phyloP scores from a whole-genome alignment of 2,329 filamentous ascomycete species.

The Alternaria sp. region DNA sequence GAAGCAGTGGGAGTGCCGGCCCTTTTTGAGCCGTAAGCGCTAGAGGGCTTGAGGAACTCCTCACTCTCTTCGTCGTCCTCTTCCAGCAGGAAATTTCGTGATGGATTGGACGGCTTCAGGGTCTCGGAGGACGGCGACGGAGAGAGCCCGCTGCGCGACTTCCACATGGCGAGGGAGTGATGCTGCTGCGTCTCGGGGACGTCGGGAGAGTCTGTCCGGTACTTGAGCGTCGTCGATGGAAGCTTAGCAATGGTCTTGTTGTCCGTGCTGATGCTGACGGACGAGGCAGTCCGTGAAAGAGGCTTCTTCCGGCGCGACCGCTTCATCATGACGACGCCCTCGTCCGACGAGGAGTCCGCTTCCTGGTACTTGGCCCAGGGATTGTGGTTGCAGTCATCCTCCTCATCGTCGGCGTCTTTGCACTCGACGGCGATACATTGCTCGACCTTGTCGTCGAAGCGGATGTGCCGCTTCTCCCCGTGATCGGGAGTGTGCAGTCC shows the following conservation, averaged over 20 bases:
- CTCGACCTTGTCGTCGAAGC: conserved; percentile 94
- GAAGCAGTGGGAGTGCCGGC: conserved; percentile 46
- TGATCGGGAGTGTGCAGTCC: conserved; percentile 68
- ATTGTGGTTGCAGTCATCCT: conserved; percentile 52
- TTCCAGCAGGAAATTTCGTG: conserved; percentile 69
- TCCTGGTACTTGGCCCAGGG: conserved; percentile 49
- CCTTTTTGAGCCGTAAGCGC: conserved; percentile 43
- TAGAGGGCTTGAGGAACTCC: conserved; percentile 53
- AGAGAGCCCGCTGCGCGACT: conserved; percentile 57
- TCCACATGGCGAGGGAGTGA: conserved; percentile 54
- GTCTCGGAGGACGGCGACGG: conserved; percentile 86
- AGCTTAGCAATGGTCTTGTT: conserved; percentile 88
- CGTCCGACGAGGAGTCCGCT: conserved; percentile 68
- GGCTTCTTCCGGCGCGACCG: conserved; percentile 57
- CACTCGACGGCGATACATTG: conserved; percentile 94
- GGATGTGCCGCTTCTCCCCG: conserved; percentile 80
- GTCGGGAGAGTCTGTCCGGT: conserved; percentile 77
- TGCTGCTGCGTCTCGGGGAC: conserved; percentile 59
- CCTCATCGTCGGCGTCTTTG: conserved; percentile 77
- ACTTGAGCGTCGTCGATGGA: conserved; percentile 87
- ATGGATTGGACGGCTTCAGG: conserved; percentile 71
- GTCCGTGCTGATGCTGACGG: conserved; percentile 64
- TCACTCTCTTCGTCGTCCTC: conserved; percentile 59
- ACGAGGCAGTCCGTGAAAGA: conserved; percentile 62
- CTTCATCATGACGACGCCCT: conserved; percentile 84